Evolutionary conservation across 305 asterid genomes (phyloP).

Genomic region (Salvia sclarea): DNA sequence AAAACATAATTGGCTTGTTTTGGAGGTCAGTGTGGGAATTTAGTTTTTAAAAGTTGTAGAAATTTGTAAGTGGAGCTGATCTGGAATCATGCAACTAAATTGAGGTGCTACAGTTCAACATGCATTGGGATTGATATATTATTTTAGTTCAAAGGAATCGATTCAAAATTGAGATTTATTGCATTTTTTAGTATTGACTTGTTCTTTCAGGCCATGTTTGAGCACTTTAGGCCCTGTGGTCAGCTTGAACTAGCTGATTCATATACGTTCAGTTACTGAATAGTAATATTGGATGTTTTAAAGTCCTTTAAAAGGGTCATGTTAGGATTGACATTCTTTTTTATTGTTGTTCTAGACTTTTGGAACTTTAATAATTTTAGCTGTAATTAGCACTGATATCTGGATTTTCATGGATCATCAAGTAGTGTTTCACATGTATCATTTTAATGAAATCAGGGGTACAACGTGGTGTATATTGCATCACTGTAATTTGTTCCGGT

Average conservation of each 20-base stretch:
- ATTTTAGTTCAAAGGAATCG: neutral
- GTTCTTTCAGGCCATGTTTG: neutral
- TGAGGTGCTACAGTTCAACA: slow-evolving; percentile 1
- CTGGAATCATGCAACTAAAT: neutral
- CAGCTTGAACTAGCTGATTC: slow-evolving; percentile 1
- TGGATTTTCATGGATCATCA: slow-evolving; percentile 15
- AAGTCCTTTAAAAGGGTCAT: neutral
- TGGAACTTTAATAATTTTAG: neutral
- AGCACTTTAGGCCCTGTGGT: neutral
- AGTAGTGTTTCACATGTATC: neutral
- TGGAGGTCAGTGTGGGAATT: neutral
- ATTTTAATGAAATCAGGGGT: slow-evolving; percentile 9
- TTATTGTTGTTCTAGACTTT: neutral
- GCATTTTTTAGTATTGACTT: slow-evolving; percentile 1
- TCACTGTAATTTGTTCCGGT: slow-evolving; percentile 12
- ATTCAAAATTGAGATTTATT: neutral
- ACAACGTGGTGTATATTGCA: slow-evolving; percentile 12
- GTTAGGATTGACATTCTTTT: neutral
- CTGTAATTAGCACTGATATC: slow-evolving; percentile 16
- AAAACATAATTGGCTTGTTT: neutral
- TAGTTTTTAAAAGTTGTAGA: neutral
- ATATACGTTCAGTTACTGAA: neutral
- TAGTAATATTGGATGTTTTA: neutral
- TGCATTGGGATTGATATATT: slow-evolving; percentile 3
- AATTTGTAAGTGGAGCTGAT: neutral